A percentile compares a stretch with the other conserved stretches of the same genome.
Evolutionary conservation across 768 basidiomycete species (phyloP).

Genomic region (Suillus tomentosus): DNA sequence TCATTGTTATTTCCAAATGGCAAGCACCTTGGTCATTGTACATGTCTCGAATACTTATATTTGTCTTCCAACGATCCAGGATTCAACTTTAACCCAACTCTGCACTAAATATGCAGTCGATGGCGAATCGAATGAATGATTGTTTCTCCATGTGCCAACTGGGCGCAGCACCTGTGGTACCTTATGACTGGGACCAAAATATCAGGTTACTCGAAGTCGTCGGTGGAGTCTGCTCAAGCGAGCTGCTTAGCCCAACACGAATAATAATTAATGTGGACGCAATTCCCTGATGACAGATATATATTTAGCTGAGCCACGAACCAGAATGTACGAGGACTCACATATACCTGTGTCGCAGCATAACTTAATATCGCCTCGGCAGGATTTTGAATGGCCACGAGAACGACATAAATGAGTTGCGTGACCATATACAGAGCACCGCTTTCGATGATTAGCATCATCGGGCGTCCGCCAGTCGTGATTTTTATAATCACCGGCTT

Average conservation of each 20-base stretch:
- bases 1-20: background rate
- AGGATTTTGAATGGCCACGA: slow-evolving; percentile 30
- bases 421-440: slow-evolving; percentile 32
- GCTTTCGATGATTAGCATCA: slow-evolving; percentile 32
- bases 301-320: background rate
- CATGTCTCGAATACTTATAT: background rate
- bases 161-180: background rate
- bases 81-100: background rate
- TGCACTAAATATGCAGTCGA: no score
- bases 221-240: background rate
- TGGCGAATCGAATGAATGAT: background rate
- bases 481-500: slow-evolving; percentile 4
- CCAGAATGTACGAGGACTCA: slow-evolving; percentile 14
- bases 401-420: slow-evolving; percentile 34
- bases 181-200: background rate
- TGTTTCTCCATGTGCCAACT: background rate
- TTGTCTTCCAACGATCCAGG: background rate
- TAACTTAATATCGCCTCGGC: slow-evolving; percentile 30
- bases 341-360: slow-evolving; percentile 33
- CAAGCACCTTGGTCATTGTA: background rate
- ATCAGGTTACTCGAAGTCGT: background rate
- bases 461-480: slow-evolving; percentile 16
- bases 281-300: slow-evolving; percentile 14
- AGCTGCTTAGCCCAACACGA: slow-evolving; percentile 20
- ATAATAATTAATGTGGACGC: slow-evolving; percentile 23